Conservation (phyloP, 129 eudicot genomes). For the Oenanthe sinensis region DNA sequence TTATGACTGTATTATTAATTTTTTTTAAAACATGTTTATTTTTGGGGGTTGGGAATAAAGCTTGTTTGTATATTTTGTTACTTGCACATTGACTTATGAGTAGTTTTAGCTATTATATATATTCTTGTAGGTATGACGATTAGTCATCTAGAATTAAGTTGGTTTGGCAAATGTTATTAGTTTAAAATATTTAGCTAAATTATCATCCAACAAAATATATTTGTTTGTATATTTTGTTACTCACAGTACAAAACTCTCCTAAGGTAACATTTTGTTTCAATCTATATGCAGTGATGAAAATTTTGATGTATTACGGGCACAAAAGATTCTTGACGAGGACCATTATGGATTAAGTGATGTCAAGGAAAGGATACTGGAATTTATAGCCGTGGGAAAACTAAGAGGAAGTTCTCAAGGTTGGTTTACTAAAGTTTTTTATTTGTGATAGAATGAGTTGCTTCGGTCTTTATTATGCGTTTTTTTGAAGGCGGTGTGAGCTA, state of each 20-base stretch:
- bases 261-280: neutral
- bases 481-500: neutral
- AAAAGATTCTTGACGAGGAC: slow-evolving; percentile 87
- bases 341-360: slow-evolving; percentile 92
- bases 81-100: neutral
- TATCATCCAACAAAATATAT: neutral
- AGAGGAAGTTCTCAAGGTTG: slow-evolving; percentile 94
- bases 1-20: neutral
- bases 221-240: no score
- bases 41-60: neutral
- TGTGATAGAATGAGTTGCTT: neutral
- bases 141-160: neutral
- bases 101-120: neutral
- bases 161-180: neutral
- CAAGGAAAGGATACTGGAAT: slow-evolving; percentile 95
- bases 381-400: slow-evolving; percentile 96
- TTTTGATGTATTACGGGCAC: slow-evolving; percentile 79
- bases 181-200: neutral
- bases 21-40: neutral
- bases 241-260: neutral
- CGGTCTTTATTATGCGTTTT: neutral
- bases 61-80: neutral
- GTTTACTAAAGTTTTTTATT: slow-evolving; percentile 6
- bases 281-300: slow-evolving; percentile 77
- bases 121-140: neutral